A percentile compares a stretch with the other conserved stretches of the same genome.
Conservation (phyloP, 2,329 filamentous ascomycete species). For the Aspergillus felis region DNA sequence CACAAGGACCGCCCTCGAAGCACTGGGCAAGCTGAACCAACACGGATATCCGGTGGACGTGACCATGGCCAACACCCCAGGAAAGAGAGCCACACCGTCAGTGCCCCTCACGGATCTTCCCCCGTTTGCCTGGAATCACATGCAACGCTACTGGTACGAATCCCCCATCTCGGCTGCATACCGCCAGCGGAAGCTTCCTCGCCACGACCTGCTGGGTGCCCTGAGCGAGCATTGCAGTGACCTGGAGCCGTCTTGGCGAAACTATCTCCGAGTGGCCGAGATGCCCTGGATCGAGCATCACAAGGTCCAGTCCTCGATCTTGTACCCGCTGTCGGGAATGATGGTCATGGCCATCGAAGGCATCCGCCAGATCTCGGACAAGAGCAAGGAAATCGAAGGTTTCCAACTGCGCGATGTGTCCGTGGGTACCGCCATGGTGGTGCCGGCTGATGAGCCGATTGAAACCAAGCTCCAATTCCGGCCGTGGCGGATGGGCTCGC, state of each 20-base stretch:
- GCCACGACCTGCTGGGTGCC: not conserved
- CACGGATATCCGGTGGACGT: slow-evolving; percentile 1
- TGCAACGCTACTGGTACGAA: slow-evolving; percentile 6
- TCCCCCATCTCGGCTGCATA: not conserved
- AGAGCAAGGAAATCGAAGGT: too few species aligned
- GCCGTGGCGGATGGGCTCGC: too few species aligned
- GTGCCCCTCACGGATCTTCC: slow-evolving; percentile 1
- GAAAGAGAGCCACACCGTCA: not conserved
- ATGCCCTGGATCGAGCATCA: slow-evolving; percentile 25
- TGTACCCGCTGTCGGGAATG: slow-evolving; percentile 8
- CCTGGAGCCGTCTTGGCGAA: slow-evolving; percentile 15
- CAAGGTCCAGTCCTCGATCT: slow-evolving; percentile 12
- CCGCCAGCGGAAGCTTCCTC: not conserved
- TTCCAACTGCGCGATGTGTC: too few species aligned
- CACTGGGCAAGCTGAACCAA: slow-evolving; percentile 1
- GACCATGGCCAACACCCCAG: not conserved
- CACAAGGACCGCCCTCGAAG: not conserved
- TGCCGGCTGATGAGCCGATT: too few species aligned
- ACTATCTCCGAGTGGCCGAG: slow-evolving; percentile 16
- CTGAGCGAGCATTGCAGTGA: slow-evolving; percentile 1
- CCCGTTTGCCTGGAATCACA: slow-evolving; percentile 12
- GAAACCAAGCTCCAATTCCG: too few species aligned
- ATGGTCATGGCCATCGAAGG: too few species aligned
- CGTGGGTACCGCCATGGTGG: too few species aligned
- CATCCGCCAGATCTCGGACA: too few species aligned